These are phyloP conservation scores for Termitomyces sp. DNA, from an alignment of 1,284 basidiomycete genomes.

Conservation along the genomic window DNA sequence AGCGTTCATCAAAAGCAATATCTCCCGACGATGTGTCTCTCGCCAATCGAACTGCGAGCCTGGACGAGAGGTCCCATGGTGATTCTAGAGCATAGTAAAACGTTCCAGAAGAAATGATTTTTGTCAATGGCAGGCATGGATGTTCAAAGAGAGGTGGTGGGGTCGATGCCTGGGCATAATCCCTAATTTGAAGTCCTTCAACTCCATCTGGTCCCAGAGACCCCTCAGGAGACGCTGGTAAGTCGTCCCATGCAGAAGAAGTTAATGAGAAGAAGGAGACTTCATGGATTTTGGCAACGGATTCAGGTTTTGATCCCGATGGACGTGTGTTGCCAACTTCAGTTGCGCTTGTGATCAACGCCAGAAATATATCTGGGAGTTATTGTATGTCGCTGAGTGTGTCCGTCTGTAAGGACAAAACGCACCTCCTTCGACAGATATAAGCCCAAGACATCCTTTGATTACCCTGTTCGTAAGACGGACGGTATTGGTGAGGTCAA, in stretches of 20 bases:
- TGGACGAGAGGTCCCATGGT: conserved; percentile 85
- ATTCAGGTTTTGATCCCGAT: conserved; percentile 50
- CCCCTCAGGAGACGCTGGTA: conserved; percentile 45
- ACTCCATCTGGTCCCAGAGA: conserved; percentile 45
- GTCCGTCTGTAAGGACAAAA: conserved; percentile 19
- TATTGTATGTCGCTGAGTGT: neutral
- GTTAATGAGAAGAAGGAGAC: conserved; percentile 74
- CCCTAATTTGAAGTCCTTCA: conserved; percentile 43
- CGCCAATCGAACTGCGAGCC: conserved; percentile 64
- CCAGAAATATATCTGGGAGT: conserved; percentile 70
- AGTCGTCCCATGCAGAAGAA: conserved; percentile 67
- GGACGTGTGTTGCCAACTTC: conserved; percentile 76
- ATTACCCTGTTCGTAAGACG: conserved; percentile 62
- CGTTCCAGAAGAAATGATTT: conserved; percentile 86
- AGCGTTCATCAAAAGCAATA: conserved; percentile 71
- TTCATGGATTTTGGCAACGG: conserved; percentile 71
- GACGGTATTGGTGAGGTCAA: conserved; percentile 61
- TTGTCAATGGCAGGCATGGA: conserved; percentile 85
- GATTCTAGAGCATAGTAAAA: conserved; percentile 89
- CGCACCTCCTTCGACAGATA: conserved; percentile 64
- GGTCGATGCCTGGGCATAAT: conserved; percentile 42
- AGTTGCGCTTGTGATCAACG: conserved; percentile 69
- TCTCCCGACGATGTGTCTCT: conserved; percentile 50
- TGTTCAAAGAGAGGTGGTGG: conserved; percentile 69
- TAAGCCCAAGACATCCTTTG: conserved; percentile 80